Evolutionary conservation across 257 asterid genomes (phyloP).

Genomic region (Linaria vulgaris): DNA sequence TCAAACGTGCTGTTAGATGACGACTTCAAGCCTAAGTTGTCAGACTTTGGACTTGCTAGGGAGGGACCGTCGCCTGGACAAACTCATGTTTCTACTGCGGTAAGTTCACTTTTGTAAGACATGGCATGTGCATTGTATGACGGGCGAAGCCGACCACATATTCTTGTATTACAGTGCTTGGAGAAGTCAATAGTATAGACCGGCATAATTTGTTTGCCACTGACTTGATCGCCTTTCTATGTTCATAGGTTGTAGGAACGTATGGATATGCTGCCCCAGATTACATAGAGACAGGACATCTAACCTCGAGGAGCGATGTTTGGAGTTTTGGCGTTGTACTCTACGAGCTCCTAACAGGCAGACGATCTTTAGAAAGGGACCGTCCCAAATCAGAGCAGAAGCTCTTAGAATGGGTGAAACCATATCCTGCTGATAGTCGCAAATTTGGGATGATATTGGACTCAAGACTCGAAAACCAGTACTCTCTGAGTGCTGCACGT

Average conservation of each 20-base stretch:
- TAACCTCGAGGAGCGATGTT: constrained; percentile 87
- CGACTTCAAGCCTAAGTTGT: constrained; percentile 81
- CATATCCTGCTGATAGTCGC: constrained; percentile 51
- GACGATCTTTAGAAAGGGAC: constrained; percentile 74
- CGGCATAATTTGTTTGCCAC: too few relatives aligned
- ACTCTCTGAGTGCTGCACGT: constrained; percentile 55
- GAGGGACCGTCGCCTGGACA: constrained; percentile 83
- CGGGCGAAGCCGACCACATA: too few relatives aligned
- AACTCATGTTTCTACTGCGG: constrained; percentile 88
- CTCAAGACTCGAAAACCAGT: constrained; percentile 65
- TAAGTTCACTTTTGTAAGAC: constrained; percentile 25
- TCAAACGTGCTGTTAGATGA: constrained; percentile 77
- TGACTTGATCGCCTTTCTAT: not conserved
- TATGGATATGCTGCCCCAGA: constrained; percentile 98
- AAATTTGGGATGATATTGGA: constrained; percentile 68
- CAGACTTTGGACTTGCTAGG: constrained; percentile 94
- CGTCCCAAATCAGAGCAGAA: constrained; percentile 74
- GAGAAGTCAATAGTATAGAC: too few relatives aligned
- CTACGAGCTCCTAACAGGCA: constrained; percentile 77
- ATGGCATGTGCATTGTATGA: too few relatives aligned
- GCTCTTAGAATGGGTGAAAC: constrained; percentile 73
- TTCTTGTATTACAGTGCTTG: too few relatives aligned
- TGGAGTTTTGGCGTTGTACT: constrained; percentile 94
- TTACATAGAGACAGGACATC: constrained; percentile 89
- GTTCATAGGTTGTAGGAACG: constrained; percentile 79